These are phyloP conservation scores for Lithohypha guttulata DNA, from an alignment of 2,329 filamentous ascomycete genomes.

Conservation along the genomic window DNA sequence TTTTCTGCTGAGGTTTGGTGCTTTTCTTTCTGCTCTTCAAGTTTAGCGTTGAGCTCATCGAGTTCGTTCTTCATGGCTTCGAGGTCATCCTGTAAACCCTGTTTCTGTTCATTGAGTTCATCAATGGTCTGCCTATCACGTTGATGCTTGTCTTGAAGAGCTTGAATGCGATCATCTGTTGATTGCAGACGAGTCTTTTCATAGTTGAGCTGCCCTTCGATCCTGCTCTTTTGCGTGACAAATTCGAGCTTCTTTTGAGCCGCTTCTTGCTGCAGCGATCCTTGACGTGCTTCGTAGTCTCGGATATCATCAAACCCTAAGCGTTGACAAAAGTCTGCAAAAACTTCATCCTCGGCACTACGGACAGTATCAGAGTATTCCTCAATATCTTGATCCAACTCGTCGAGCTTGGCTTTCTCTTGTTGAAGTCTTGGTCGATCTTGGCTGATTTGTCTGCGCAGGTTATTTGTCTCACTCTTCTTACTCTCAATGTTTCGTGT, in stretches of 20 bases:
- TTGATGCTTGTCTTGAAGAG: slow-evolving; percentile 55
- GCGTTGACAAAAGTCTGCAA: slow-evolving; percentile 71
- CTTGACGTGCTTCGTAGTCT: slow-evolving; percentile 87
- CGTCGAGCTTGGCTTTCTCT: slow-evolving; percentile 58
- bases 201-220: slow-evolving; percentile 51
- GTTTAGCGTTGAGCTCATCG: slow-evolving; percentile 60
- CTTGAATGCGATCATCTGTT: slow-evolving; percentile 57
- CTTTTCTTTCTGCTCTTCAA: slow-evolving; percentile 58
- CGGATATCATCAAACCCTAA: slow-evolving; percentile 83
- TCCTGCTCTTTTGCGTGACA: slow-evolving; percentile 59
- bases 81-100: slow-evolving; percentile 61
- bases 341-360: slow-evolving; percentile 78
- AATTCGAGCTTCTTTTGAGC: slow-evolving; percentile 80
- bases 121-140: slow-evolving; percentile 60
- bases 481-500: slow-evolving; percentile 78
- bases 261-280: slow-evolving; percentile 80
- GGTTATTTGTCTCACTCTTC: slow-evolving; percentile 65
- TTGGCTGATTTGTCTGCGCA: slow-evolving; percentile 62
- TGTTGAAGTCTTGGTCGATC: slow-evolving; percentile 67
- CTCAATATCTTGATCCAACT: slow-evolving; percentile 45
- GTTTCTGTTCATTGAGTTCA: slow-evolving; percentile 60
- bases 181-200: slow-evolving; percentile 62
- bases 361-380: slow-evolving; percentile 56
- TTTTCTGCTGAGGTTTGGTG: slow-evolving; percentile 61
- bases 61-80: slow-evolving; percentile 65